These are phyloP conservation scores for Bauhinia variegata DNA, from an alignment of 306 rosid species.

Conservation along the genomic window DNA sequence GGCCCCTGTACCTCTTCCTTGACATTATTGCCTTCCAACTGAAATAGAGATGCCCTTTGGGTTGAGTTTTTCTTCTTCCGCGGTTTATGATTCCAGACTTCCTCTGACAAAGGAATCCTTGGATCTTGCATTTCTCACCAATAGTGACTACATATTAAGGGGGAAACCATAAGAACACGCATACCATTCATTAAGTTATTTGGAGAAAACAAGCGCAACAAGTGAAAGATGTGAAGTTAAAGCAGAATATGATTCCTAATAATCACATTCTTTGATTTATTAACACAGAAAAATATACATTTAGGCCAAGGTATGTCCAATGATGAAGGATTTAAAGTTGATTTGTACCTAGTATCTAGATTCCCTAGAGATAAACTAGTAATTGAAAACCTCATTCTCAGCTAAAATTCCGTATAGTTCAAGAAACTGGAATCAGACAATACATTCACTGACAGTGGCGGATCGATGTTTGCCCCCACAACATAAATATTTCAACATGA, in stretches of 20 bases:
- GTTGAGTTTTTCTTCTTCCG: slow-evolving; percentile 59
- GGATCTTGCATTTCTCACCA: slow-evolving; percentile 56
- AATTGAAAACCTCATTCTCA: slow-evolving; percentile 5
- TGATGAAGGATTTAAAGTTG: no score
- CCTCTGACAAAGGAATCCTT: slow-evolving; percentile 63
- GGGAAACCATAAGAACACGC: not conserved
- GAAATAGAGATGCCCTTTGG: slow-evolving; percentile 51
- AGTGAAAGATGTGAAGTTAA: not conserved
- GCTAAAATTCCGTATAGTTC: slow-evolving; percentile 7
- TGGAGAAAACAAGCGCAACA: not conserved
- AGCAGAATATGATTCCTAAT: not conserved
- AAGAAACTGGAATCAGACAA: not conserved
- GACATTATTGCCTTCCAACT: slow-evolving; percentile 49
- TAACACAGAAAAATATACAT: not conserved
- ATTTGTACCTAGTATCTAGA: no score
- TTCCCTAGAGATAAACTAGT: not conserved
- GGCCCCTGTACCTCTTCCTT: slow-evolving; percentile 48
- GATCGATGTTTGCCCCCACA: no score
- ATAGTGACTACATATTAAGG: slow-evolving; percentile 26
- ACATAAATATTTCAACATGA: no score
- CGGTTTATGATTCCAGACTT: slow-evolving; percentile 52
- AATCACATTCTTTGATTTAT: not conserved
- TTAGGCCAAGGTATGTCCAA: not conserved
- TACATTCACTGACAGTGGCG: not conserved
- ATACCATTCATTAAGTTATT: not conserved